Base-by-base conservation (phyloP, 768 basidiomycete genomes). In the Termitomyces sp. region DNA sequence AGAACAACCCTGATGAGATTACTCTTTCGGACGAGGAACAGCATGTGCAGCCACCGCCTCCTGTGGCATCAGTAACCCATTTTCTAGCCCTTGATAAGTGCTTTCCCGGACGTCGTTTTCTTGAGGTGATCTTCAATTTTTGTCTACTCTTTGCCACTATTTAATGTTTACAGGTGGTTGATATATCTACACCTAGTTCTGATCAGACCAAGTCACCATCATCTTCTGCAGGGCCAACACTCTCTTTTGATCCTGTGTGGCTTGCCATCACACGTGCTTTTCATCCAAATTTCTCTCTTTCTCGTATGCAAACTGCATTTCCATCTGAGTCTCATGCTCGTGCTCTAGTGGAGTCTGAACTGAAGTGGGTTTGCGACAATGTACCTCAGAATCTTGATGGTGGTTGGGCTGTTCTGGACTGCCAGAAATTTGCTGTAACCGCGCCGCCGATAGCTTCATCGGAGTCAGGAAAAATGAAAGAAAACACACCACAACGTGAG, bases 41-140 rank as follows among this genome's bases (percentile, higher is more conserved):
- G 1, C 68, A 71, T 6, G 75, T 73, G 9, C 71, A 55, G 23
- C 58, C 45, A 43, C 54, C 48, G 31, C 51, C 55, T 19, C 62
- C 61, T 19, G 62, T 61, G 5, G 53, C 66, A 35, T 60, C 64
- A 30, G 69, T 77, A 58, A 98, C 95, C 0, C 81, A 75, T 42
- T 98, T 98, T 70, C 71, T 98, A 15, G 94, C 94, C 5, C 74
- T 98, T 3, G 93, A 95, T 70, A 98, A 98, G 69, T 96, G 94
- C 60, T 78, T 92, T 3, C 84, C 83, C 0, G 77, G 73, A 7
- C 81, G 89, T 52, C 79, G 86, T 46, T 96, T 91, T 67, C 76
- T 97, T 17, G 92, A 96, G 79, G 92, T 90, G 59, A 41, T 57
- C 8, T 21, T 12, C 19, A 31, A 38, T 40, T 40, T 21, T 31